Conservation (phyloP, 2,329 filamentous ascomycete genomes). For the Arthrinium phaeospermum region DNA sequence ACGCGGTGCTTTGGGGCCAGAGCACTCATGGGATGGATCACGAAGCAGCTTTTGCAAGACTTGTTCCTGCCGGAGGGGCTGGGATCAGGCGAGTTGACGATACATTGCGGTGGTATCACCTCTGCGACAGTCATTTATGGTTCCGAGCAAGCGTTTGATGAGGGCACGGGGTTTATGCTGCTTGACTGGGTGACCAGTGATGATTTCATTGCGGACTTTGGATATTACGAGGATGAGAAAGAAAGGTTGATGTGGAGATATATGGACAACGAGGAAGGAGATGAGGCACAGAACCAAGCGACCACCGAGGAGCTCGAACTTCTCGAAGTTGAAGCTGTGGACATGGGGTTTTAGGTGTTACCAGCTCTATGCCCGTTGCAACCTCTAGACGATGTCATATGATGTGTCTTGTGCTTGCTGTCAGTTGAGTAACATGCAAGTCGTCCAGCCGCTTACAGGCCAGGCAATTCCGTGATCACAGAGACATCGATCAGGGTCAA, state of each 20-base stretch:
- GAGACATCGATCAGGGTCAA: too few species aligned
- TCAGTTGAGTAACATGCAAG: too few species aligned
- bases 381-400: too few species aligned
- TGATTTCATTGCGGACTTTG: background rate
- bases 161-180: background rate
- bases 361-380: too few species aligned
- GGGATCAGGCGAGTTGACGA: background rate
- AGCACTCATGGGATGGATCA: background rate
- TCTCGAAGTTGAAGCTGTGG: background rate
- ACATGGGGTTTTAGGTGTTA: background rate
- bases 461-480: too few species aligned
- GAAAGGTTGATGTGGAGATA: too few species aligned
- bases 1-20: background rate
- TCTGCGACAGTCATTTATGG: background rate
- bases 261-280: background rate
- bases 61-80: background rate
- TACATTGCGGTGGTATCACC: too few species aligned
- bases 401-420: too few species aligned
- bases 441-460: too few species aligned
- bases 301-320: background rate
- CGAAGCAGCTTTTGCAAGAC: background rate
- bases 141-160: background rate
- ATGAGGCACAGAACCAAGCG: background rate
- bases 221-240: background rate
- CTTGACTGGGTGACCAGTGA: background rate